Evolutionary conservation across 2,329 filamentous ascomycete species (phyloP).

Genomic region (Didymella keratinophila): DNA sequence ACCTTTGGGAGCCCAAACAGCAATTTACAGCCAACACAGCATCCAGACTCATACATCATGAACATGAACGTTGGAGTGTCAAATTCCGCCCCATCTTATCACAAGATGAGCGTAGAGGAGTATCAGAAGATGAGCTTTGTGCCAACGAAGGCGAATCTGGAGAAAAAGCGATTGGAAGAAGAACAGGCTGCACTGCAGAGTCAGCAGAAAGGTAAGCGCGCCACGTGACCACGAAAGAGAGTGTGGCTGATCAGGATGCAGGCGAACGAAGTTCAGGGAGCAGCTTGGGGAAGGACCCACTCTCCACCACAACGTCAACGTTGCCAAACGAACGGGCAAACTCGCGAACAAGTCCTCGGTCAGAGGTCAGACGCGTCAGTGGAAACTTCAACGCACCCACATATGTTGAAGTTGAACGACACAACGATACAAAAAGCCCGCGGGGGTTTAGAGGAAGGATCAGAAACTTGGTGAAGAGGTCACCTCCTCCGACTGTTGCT

Average conservation of each 20-base stretch:
- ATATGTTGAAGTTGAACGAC: slow-evolving; percentile 31
- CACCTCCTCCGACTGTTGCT: slow-evolving; percentile 5
- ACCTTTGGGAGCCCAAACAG: not conserved
- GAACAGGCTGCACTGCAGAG: slow-evolving; percentile 6
- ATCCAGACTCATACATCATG: not conserved
- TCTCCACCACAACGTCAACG: slow-evolving; percentile 15
- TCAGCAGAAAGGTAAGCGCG: slow-evolving; percentile 6
- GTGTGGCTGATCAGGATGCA: slow-evolving; percentile 8
- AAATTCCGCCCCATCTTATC: slow-evolving; percentile 4
- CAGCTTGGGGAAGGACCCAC: slow-evolving; percentile 10
- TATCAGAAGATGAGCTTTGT: slow-evolving; percentile 5
- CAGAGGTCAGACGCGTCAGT: slow-evolving; percentile 30
- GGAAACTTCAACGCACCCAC: slow-evolving; percentile 43
- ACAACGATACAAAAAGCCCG: slow-evolving; percentile 24
- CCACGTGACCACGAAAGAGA: not conserved
- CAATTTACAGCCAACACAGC: not conserved
- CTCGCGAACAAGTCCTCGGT: slow-evolving; percentile 14
- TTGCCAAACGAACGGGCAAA: slow-evolving; percentile 14
- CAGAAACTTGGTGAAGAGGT: slow-evolving; percentile 25
- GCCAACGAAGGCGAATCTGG: slow-evolving; percentile 1
- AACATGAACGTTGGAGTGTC: slow-evolving; percentile 9
- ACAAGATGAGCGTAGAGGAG: slow-evolving; percentile 13
- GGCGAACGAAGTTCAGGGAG: slow-evolving; percentile 1
- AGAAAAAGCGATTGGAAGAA: slow-evolving; percentile 2
- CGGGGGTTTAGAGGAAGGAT: slow-evolving; percentile 20